These are phyloP conservation scores for Centrapalus pauciflorus DNA, from an alignment of 129 eudicot genomes.

Conservation along the genomic window DNA sequence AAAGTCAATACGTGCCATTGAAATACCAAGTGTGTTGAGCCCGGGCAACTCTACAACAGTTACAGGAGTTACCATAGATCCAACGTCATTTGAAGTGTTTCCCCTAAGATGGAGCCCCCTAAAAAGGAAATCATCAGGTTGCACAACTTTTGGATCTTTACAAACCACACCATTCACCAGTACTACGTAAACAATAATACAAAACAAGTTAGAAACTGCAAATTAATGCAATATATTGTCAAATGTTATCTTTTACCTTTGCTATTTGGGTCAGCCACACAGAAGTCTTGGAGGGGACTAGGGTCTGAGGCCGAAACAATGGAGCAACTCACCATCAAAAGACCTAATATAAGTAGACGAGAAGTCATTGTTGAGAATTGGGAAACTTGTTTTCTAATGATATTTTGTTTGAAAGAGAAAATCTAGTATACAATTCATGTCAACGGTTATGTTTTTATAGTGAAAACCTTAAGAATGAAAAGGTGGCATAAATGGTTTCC, in stretches of 20 bases:
- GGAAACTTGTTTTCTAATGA: too few species aligned
- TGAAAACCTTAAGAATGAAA: too few species aligned
- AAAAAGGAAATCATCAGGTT: constrained; percentile 19
- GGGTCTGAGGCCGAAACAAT: constrained; percentile 11
- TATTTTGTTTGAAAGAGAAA: too few species aligned
- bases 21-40: constrained; percentile 33
- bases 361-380: constrained; percentile 2
- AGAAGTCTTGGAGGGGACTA: constrained; percentile 23
- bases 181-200: not conserved
- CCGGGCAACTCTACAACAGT: constrained; percentile 21
- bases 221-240: not conserved
- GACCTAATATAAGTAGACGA: not conserved
- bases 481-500: too few species aligned
- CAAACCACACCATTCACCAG: constrained; percentile 12
- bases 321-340: not conserved
- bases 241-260: not conserved
- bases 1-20: constrained; percentile 27
- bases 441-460: too few species aligned
- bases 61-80: constrained; percentile 24
- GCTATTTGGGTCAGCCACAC: not conserved
- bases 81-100: constrained; percentile 17
- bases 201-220: not conserved
- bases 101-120: constrained; percentile 18
- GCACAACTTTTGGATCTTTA: constrained; percentile 1
- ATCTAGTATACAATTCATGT: too few species aligned